Percentiles rank a stretch among this genome's conserved stretches.
Conservation (phyloP, 176 grass and related monocot species). For the Dactylis glomerata region DNA sequence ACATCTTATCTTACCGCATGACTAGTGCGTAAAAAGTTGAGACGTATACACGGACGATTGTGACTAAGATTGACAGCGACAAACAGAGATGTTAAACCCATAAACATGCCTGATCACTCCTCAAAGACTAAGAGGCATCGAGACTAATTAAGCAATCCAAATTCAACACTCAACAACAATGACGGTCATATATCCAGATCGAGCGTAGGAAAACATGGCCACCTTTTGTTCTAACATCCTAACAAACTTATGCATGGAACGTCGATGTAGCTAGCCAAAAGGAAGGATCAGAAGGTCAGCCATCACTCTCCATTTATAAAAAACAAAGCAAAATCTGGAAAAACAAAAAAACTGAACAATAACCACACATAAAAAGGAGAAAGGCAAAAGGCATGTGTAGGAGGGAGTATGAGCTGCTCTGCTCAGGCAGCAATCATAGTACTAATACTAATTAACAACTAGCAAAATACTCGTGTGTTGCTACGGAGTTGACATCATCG, state of each 20-base stretch:
- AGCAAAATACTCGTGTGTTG: too few relatives aligned
- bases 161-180: background rate
- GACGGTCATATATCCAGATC: too few relatives aligned
- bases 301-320: conserved; percentile 40
- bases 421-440: background rate
- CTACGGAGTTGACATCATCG: too few relatives aligned
- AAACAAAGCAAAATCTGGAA: conserved; percentile 14
- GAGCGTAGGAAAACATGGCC: background rate
- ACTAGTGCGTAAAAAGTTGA: background rate
- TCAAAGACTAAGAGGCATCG: background rate
- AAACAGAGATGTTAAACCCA: too few relatives aligned
- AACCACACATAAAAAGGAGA: background rate
- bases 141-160: background rate
- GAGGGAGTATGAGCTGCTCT: background rate
- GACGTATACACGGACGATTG: background rate
- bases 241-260: background rate
- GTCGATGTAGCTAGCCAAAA: background rate
- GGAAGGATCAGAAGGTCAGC: conserved; percentile 28
- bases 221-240: background rate
- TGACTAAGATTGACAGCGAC: background rate
- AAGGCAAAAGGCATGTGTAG: conserved; percentile 9
- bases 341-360: conserved; percentile 10
- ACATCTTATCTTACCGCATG: background rate
- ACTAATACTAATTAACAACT: background rate
- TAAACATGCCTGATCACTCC: too few relatives aligned